phyloP scores from a whole-genome alignment of 2,329 filamentous ascomycete genomes.

The Trichophyton benhamiae region DNA sequence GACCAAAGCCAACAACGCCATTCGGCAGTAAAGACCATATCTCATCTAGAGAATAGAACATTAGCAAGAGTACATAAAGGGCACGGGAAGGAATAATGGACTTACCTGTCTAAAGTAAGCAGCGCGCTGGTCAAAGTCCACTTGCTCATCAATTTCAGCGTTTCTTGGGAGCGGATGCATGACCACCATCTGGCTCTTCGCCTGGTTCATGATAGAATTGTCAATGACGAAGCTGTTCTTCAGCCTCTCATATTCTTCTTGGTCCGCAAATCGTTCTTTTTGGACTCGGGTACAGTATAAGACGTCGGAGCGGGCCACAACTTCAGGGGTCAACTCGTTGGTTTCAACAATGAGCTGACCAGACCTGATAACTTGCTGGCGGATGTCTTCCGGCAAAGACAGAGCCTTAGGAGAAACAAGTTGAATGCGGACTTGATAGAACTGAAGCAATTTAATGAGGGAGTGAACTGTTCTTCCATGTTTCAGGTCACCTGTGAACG shows the following conservation, averaged over 20 bases:
- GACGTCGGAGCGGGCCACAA: conserved; percentile 75
- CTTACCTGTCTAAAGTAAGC: conserved; percentile 98
- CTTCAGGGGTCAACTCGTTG: conserved; percentile 69
- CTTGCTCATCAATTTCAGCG: conserved; percentile 84
- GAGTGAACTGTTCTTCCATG: conserved; percentile 95
- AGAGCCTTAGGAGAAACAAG: conserved; percentile 75
- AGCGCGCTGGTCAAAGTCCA: conserved; percentile 91
- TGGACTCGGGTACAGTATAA: conserved; percentile 96
- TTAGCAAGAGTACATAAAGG: neutral
- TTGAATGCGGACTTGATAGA: conserved; percentile 91
- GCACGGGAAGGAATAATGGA: conserved; percentile 16
- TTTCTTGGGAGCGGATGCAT: conserved; percentile 94
- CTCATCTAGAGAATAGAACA: conserved; percentile 55
- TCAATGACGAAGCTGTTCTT: conserved; percentile 84
- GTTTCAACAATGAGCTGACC: conserved; percentile 68
- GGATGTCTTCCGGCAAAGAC: conserved; percentile 61
- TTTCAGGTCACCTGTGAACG: conserved; percentile 83
- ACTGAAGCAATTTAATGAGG: conserved; percentile 79
- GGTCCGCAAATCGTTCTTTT: conserved; percentile 82
- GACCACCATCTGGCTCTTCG: conserved; percentile 86
- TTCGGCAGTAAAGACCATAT: conserved; percentile 94
- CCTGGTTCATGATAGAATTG: conserved; percentile 77
- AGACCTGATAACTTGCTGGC: conserved; percentile 56
- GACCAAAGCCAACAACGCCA: conserved; percentile 90
- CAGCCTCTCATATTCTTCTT: conserved; percentile 69